Conservation (phyloP, 2,329 filamentous ascomycete genomes). For the Elsinoe arachidis region DNA sequence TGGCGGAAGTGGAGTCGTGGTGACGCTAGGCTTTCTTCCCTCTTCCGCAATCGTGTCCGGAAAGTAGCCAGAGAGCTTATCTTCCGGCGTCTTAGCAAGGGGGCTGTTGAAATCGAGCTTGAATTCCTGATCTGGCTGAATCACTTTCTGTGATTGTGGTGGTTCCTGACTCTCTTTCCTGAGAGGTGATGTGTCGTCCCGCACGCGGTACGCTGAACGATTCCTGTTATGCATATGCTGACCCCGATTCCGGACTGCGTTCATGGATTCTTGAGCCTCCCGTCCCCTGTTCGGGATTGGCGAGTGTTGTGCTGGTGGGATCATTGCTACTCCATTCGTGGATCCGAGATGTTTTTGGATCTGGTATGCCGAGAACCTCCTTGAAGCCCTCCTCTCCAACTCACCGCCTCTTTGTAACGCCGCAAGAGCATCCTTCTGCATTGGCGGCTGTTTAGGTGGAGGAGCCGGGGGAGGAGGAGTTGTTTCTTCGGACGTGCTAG, state of each 20-base stretch:
- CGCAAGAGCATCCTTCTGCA: conserved; percentile 80
- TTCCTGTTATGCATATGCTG: conserved; percentile 47
- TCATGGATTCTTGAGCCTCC: conserved; percentile 78
- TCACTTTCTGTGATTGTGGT: conserved; percentile 48
- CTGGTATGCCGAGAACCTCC: conserved; percentile 92
- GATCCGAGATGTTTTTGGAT: conserved; percentile 89
- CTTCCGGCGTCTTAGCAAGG: conserved; percentile 53
- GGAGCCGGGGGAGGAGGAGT: conserved; percentile 58
- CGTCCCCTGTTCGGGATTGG: conserved; percentile 78
- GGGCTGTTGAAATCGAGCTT: conserved; percentile 35
- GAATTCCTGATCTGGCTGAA: conserved; percentile 19
- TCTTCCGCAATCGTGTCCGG: conserved; percentile 1
- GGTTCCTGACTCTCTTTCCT: conserved; percentile 42
- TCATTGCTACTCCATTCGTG: conserved; percentile 73
- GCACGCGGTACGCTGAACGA: conserved; percentile 40
- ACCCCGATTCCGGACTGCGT: conserved; percentile 54
- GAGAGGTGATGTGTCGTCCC: conserved; percentile 53
- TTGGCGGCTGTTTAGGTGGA: conserved; percentile 70
- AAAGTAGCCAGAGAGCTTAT: conserved; percentile 43
- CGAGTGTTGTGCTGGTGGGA: conserved; percentile 68
- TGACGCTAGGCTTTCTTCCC: conserved; percentile 11
- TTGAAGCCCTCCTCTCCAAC: conserved; percentile 81
- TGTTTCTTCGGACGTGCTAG: conserved; percentile 29
- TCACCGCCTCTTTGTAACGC: conserved; percentile 87
- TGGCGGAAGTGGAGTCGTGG: conserved; percentile 2